Evolutionary conservation across 768 basidiomycete species (phyloP), one percentile per base, ranked within the genome.

Genomic region (Serendipita vermifera): DNA sequence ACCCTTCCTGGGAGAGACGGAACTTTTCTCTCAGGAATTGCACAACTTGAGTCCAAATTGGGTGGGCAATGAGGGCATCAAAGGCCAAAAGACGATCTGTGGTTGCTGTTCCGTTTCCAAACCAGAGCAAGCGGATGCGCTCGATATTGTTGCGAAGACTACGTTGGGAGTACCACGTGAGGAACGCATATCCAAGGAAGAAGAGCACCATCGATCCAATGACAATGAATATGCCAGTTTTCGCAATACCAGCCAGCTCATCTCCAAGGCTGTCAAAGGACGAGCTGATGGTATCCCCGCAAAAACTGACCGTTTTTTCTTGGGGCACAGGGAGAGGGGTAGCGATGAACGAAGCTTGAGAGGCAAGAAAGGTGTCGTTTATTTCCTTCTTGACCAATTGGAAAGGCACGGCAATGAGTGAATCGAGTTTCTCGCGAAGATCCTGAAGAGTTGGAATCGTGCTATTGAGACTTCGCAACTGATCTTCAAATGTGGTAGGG

Each of bases 91-190:
- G 73, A 29, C 46, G 46, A 26, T 51, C 46, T 15, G 46, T 51
- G 22, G 46, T 51, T 15, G 46, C 46, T n/a, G 4, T 51, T 51
- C 46, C 46, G 5, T 51, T 29, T n/a, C 46, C 22, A 32, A 55
- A 48, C 65, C 88, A 90, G 3, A 85, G 86, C 60, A 82, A 76
- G 39, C 88, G 84, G 3, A 82, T 87, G 57, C 74, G 74, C 62
- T 76, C 75, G 57, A 91, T 70, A 62, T 87, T 81, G 2, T 61
- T 62, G 69, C 79, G 79, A 66, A 87, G 75, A 65, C 71, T 79
- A 11, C 77, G 74, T 86, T 90, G 96, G 64, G 85, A 85, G 75
- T 82, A 91, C 86, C 89, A 91, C 62, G 91, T 88, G 62, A 93
- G 71, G 3, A 82, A 66, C 60, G 80, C 85, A 67, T 91, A 79